Percentiles rank a stretch among this genome's conserved stretches.
These are phyloP conservation scores for Hericium rajendrae DNA, from an alignment of 768 basidiomycete genomes.

Conservation along the genomic window DNA sequence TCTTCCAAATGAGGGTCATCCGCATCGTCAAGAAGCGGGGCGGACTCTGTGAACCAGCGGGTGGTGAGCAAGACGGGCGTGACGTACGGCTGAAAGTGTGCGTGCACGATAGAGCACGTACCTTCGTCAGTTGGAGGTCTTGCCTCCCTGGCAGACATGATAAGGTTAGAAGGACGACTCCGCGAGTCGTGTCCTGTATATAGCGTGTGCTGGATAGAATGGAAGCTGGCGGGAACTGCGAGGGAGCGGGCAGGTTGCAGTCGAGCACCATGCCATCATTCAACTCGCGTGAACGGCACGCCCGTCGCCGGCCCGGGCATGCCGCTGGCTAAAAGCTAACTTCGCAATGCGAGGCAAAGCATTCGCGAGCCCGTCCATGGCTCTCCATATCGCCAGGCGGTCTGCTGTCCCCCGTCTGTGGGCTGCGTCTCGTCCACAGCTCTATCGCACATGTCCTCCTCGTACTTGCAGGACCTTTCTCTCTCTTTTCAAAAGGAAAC, in stretches of 20 bases:
- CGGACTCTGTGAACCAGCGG: slow-evolving; percentile 37
- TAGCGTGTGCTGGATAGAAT: background rate
- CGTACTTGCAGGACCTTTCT: slow-evolving; percentile 6
- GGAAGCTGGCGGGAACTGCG: background rate
- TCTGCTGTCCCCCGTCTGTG: slow-evolving; percentile 1
- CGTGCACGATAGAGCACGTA: background rate
- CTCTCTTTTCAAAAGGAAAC: slow-evolving; percentile 12
- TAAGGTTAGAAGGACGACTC: background rate
- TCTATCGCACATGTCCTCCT: background rate
- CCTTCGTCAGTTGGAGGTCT: slow-evolving; percentile 14
- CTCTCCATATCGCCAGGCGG: background rate
- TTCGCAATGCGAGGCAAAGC: too few species aligned
- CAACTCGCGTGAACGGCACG: background rate
- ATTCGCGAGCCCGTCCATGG: background rate
- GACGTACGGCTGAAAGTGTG: too few species aligned
- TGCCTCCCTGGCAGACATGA: slow-evolving; percentile 15
- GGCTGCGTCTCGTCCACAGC: background rate
- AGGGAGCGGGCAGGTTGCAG: background rate
- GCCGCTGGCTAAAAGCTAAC: background rate
- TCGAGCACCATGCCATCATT: background rate
- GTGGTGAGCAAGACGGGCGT: background rate
- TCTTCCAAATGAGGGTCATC: slow-evolving; percentile 31
- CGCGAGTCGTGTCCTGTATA: background rate
- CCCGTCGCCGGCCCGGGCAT: background rate
- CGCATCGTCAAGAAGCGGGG: slow-evolving; percentile 50